Evolutionary conservation across 1,284 basidiomycete species (phyloP), one percentile per base, ranked within the genome.

Genomic region (Ceratobasidium sp.): DNA sequence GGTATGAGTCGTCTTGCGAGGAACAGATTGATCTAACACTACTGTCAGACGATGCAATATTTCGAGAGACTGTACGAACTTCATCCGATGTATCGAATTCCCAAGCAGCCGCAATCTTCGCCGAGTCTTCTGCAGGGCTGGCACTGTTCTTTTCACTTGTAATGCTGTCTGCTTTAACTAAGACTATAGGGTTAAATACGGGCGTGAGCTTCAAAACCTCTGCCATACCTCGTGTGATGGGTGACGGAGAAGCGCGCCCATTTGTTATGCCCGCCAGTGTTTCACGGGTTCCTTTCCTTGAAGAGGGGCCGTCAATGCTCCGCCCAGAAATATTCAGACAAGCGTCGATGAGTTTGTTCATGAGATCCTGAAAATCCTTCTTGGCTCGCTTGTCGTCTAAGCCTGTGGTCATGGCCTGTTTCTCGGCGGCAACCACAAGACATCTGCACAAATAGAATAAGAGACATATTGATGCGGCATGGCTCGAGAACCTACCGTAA

Each of bases 361-460:
- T 96, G 0, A 87, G 90, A 73, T 99, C 97, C 86, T 97, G 95
- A 18, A 98, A 82, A 74, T 99, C 97, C 77, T 94, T 92, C n/a
- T 92, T 88, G 70, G 96, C 83, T 23, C 93, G 86, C 21, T 89
- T 87, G 80, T 99, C 97, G 74, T 98, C 97, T 79, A 97, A 85
- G 0, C 94, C 92, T 2, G 91, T 89, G 0, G 94, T 96, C 77
- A 93, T 92, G 1, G 92, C 88, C 16, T 98, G 85, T 79, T 94
- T 97, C 74, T 94, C 89, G 0, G 91, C 90, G 18, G 98, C 80
- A 1, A 90, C 85, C 2, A 89, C 90, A 41, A 97, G 82, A 80
- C 94, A 94, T 76, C 94, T 95, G 73, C 2, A 36, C 58, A n/a
- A 18, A 23, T 34, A 14, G 8, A 32, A 45, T n/a, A 16, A 55